These are phyloP conservation scores for Diaporthe ampelina DNA, from an alignment of 2,329 filamentous ascomycete species.

Conservation along the genomic window DNA sequence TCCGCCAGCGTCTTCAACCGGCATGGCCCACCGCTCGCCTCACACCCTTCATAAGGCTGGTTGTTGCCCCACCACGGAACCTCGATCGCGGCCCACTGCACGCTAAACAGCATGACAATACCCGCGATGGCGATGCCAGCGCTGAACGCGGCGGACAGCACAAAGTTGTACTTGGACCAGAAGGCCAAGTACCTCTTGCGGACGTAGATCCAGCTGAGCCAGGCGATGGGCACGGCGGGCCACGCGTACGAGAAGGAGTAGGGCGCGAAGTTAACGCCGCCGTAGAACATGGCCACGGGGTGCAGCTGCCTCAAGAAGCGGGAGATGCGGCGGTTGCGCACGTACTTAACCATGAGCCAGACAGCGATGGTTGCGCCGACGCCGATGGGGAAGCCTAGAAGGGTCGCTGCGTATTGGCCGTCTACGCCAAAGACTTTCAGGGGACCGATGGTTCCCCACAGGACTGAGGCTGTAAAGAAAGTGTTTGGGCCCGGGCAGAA, in stretches of 20 bases:
- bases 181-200: constrained; percentile 60
- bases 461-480: constrained; percentile 69
- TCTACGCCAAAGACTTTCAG: constrained; percentile 63
- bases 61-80: constrained; percentile 66
- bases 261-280: constrained; percentile 60
- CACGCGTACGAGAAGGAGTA: constrained; percentile 63
- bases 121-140: constrained; percentile 64
- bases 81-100: constrained; percentile 59
- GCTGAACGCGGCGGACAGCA: constrained; percentile 65
- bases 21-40: constrained; percentile 27
- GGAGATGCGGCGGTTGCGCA: constrained; percentile 31
- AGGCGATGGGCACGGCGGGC: constrained; percentile 59
- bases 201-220: constrained; percentile 63
- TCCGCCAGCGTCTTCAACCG: constrained; percentile 29
- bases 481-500: constrained; percentile 59
- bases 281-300: constrained; percentile 62
- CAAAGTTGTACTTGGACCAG: constrained; percentile 69
- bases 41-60: constrained; percentile 21
- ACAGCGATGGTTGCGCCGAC: constrained; percentile 52
- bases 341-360: constrained; percentile 39
- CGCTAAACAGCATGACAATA: constrained; percentile 67
- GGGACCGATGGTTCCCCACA: constrained; percentile 69
- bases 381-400: constrained; percentile 66
- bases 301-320: constrained; percentile 59
- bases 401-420: constrained; percentile 59